phyloP scores from a whole-genome alignment of 2,329 filamentous ascomycete species.

The Neocucurbitaria cava region DNA sequence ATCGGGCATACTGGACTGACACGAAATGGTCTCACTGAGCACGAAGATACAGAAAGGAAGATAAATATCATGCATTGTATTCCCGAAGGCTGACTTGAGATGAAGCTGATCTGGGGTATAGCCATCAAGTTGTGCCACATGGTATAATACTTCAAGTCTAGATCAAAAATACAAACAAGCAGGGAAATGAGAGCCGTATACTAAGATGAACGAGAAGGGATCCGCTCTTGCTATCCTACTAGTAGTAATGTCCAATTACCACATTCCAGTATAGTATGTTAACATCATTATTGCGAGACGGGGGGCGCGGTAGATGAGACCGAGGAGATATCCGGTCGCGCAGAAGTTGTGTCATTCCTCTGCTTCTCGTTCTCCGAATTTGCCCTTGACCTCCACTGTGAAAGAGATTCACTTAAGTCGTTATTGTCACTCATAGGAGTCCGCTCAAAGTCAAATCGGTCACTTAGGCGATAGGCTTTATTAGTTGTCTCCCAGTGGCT shows the following conservation, averaged over 20 bases:
- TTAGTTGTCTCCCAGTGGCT: conserved; percentile 96
- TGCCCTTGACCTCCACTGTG: conserved; percentile 45
- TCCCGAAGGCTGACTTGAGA: not conserved
- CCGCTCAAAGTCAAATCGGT: conserved; percentile 84
- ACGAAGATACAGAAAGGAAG: not conserved
- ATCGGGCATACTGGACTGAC: too few species aligned
- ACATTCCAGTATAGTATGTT: not conserved
- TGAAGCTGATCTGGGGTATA: not conserved
- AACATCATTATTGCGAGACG: not conserved
- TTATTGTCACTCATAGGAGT: conserved; percentile 47
- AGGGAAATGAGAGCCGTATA: not conserved
- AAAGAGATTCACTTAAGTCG: conserved; percentile 41
- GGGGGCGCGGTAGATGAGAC: conserved; percentile 3
- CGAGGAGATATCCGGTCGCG: conserved; percentile 1
- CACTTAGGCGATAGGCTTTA: conserved; percentile 91
- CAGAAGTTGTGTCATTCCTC: conserved; percentile 6
- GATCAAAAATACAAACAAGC: not conserved
- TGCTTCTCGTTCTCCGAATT: conserved; percentile 31
- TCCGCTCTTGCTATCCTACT: not conserved
- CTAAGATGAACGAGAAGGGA: not conserved
- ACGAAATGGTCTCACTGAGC: not conserved
- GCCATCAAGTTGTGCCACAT: not conserved
- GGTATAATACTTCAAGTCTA: not conserved
- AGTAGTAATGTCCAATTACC: not conserved
- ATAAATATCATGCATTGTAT: not conserved